A percentile compares a stretch with the other conserved stretches of the same genome.
These are phyloP conservation scores for Vitis amurensis DNA, from an alignment of 164 flowering plant species.

Conservation along the genomic window DNA sequence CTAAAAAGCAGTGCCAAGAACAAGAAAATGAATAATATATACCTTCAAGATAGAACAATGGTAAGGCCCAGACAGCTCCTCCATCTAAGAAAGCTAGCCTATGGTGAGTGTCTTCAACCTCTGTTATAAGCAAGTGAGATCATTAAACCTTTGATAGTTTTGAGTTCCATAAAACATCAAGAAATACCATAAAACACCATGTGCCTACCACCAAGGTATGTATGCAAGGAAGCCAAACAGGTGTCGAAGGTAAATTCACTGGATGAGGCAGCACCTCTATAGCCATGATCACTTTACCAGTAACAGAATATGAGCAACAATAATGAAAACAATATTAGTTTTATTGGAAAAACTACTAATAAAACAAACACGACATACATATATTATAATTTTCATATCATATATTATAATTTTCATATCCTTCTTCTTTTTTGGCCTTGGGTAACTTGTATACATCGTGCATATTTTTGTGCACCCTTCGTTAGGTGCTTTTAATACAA, in stretches of 20 bases:
- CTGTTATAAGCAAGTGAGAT: conserved; percentile 38
- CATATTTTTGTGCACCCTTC: too few relatives aligned
- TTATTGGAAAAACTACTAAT: not conserved
- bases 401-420: not conserved
- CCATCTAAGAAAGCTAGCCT: conserved; percentile 71
- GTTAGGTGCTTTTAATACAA: too few relatives aligned
- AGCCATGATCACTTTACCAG: conserved; percentile 28
- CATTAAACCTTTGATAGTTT: conserved; percentile 11
- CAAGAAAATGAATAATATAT: not conserved
- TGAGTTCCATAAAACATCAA: not conserved
- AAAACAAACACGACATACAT: not conserved
- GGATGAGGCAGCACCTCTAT: conserved; percentile 38
- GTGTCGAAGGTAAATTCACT: conserved; percentile 60
- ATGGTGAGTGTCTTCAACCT: conserved; percentile 82
- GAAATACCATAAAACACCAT: not conserved
- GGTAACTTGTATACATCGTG: too few relatives aligned
- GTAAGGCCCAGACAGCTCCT: conserved; percentile 67
- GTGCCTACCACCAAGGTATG: conserved; percentile 91
- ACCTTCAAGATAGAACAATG: conserved; percentile 88
- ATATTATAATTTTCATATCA: not conserved
- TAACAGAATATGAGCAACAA: conserved; percentile 6
- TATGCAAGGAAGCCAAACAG: conserved; percentile 74
- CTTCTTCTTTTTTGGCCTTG: not conserved
- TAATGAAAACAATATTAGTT: not conserved
- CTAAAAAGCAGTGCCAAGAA: too few relatives aligned